Evolutionary conservation across 768 basidiomycete genomes (phyloP), one percentile per base, ranked within the genome.

Genomic region (Hydnomerulius pinastri): DNA sequence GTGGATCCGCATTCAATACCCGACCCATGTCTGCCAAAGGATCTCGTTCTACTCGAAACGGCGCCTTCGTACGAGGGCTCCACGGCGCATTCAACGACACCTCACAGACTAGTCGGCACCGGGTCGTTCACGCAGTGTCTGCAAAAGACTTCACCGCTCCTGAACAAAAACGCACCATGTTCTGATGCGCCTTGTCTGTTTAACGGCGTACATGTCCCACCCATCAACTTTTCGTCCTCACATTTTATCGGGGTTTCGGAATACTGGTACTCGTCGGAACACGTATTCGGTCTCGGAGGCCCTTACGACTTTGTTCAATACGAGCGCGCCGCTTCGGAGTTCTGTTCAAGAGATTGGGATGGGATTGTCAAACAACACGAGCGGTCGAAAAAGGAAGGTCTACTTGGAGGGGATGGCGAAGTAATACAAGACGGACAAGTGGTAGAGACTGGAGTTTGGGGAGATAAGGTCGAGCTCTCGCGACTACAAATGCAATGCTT

Each of bases 251-350:
- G 97, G 3, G 86, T 99, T 32, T 95, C 92, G 12, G 97, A 99
- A 68, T 99, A 98, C 67, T 99, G 96, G 96, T 98, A 98, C 70
- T 98, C 96, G 21, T 92, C 94, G 9, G 94, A 99, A 60, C 94
- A 98, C 67, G 88, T 98, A 41, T 93, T 97, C 60, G 92, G 91
- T 2, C 79, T 98, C 2, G 95, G 94, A 18, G 97, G 97, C 3
- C 79, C 93, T 18, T 99, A 98, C 73, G 90, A 98, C 66, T 96
- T 92, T 64, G 90, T 93, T 23, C 88, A 96, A 66, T 99, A 96
- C 69, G 96, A 98, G 66, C 87, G 87, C 36, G 92, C 92, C 13
- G 97, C 97, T 13, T 79, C 85, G 6, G 74, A 85, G 23, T 99
- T 92, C 64, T 99, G 97, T 58, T 74, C 75, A 1, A 79, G 82